Conservation (phyloP, 1,139 yeast genomes). For the Debaryomyces robertsiae region DNA sequence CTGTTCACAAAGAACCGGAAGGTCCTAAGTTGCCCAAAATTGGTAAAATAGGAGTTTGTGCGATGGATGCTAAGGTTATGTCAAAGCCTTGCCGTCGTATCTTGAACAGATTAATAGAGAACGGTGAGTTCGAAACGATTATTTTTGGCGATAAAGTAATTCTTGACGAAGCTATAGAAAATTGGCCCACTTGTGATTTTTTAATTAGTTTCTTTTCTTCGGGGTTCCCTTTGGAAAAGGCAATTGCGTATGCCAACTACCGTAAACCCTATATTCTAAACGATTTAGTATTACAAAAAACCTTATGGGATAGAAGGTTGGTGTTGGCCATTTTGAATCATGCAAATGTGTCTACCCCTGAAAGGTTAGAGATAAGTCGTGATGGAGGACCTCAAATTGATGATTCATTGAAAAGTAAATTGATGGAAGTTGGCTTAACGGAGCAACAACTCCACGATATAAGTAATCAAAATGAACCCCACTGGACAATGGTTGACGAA, state of each 20-base stretch:
- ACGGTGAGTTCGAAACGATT: slow-evolving; percentile 95
- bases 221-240: slow-evolving; percentile 96
- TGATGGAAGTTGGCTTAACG: slow-evolving; percentile 39
- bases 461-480: slow-evolving; percentile 71
- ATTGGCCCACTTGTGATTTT: slow-evolving; percentile 99
- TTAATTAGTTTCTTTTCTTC: slow-evolving; percentile 89
- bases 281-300: slow-evolving; percentile 88
- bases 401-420: slow-evolving; percentile 51
- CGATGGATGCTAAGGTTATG: slow-evolving; percentile 96
- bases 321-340: slow-evolving; percentile 82
- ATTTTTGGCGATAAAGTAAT: slow-evolving; percentile 98
- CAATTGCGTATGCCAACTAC: slow-evolving; percentile 84
- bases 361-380: slow-evolving; percentile 82
- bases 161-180: slow-evolving; percentile 86
- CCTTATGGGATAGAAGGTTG: slow-evolving; percentile 93
- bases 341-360: slow-evolving; percentile 86
- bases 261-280: slow-evolving; percentile 90
- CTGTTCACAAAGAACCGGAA: slow-evolving; percentile 43
- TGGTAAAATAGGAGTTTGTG: slow-evolving; percentile 97
- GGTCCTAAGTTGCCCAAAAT: slow-evolving; percentile 66
- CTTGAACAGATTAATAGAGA: slow-evolving; percentile 80
- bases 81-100: slow-evolving; percentile 95
- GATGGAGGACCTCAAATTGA: slow-evolving; percentile 96
- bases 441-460: slow-evolving; percentile 54
- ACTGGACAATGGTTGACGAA: slow-evolving; percentile 86